Percentiles rank a stretch among this genome's conserved stretches.
These are phyloP conservation scores for Babesia ovata DNA, from an alignment of 169 alveolate species.

Conservation along the genomic window DNA sequence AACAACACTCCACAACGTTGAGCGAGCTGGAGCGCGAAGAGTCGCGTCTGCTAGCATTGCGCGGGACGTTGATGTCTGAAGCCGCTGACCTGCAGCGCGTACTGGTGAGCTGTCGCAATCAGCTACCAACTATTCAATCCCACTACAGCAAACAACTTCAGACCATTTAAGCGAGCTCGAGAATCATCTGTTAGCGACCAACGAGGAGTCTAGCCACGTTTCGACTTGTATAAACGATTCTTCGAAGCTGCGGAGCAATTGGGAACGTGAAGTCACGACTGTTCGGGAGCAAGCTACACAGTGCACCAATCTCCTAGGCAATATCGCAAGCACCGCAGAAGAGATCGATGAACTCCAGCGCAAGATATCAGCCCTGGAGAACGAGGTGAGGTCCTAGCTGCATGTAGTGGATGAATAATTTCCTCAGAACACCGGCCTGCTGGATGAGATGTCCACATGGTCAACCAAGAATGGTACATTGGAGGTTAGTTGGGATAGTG, in stretches of 20 bases:
- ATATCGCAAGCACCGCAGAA: neutral
- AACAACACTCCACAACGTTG: neutral
- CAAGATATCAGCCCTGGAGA: neutral
- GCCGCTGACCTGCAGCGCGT: neutral
- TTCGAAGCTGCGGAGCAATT: too few species aligned
- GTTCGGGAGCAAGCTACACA: neutral
- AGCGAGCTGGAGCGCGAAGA: neutral
- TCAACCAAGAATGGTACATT: neutral
- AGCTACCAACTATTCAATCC: too few species aligned
- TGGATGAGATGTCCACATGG: constrained; percentile 6
- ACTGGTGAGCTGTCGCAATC: constrained; percentile 2
- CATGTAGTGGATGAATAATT: too few species aligned
- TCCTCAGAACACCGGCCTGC: constrained; percentile 2
- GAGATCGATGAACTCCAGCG: neutral
- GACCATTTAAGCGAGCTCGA: too few species aligned
- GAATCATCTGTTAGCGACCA: too few species aligned
- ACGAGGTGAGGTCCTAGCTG: neutral
- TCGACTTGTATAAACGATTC: too few species aligned
- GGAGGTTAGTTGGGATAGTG: constrained; percentile 3
- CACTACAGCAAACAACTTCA: too few species aligned
- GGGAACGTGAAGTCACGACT: neutral
- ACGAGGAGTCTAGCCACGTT: too few species aligned
- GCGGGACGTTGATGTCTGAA: neutral
- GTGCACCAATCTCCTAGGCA: neutral
- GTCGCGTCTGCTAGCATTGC: neutral